Base-by-base conservation (phyloP, 768 basidiomycete genomes). In the Clitopilus hobsonii region DNA sequence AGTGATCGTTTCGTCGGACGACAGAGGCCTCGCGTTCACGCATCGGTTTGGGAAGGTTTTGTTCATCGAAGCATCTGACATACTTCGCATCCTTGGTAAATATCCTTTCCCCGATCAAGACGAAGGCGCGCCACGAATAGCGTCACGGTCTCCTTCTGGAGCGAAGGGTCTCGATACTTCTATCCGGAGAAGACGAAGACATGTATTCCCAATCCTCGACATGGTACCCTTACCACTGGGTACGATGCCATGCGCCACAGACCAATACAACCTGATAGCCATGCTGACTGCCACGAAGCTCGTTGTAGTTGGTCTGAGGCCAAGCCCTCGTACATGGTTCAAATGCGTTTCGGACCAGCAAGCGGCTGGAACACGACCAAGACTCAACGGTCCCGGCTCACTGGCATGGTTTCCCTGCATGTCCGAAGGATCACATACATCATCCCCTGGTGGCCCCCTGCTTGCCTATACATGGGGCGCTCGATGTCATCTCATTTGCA, bases 41-140 rank as follows among this genome's bases (percentile, higher is more conserved):
- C 95, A 98, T 70, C 91, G 89, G 53, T 74, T 99, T 3, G 94
- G 97, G 24, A 95, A 92, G 67, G 87, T 98, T 10, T 77, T 98
- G 13, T 97, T 97, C 60, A 88, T 99, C 5, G 95, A 98, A 47
- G 94, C 95, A 11, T 86, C 91, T 14, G 97, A 99, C 67, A 92
- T 91, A 28, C 79, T 98, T 45, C 86, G 97, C 16, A 91, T 99
- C 52, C 78, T 98, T 1, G 97, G 97, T 1, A 91, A 88, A 63
- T 96, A 98, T 64, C 89, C 91, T 3, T 82, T 86, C 25, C 75
- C 77, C 38, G 68, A 70, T 38, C 13, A 11, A 28, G 49, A 26
- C 6, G 13, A 22, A n/a, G 26, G 16, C 10, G 49, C 14, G 13
- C 10, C 48, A 10, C 48, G 23, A 23, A 54, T 49, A 30, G 20